Base-by-base conservation (phyloP, 169 alveolate species). In the Eimeria tenella region DNA sequence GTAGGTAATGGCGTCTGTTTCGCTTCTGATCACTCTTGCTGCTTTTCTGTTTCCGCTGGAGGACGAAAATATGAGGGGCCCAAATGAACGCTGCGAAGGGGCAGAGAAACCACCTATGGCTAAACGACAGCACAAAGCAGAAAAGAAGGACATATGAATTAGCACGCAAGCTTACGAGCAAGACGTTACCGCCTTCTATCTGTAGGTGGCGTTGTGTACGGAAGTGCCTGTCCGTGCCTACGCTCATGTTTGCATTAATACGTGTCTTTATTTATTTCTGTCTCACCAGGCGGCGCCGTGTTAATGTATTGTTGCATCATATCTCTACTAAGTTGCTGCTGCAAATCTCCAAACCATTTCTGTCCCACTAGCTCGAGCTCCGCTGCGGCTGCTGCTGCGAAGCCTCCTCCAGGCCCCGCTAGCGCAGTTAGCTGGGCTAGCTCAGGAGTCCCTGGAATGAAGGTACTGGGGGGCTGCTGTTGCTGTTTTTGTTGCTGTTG, bases 211-310 rank as follows among this genome's bases (percentile, higher is more conserved):
- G 42, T 31, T 31, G 42, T 31, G 42, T 31, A 31, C 2, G 42
- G 42, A 31, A 31, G 42, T 31, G 42, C 42, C 42, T 31, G 42
- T 31, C 42, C 42, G 42, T 31, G 42, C 42, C 42, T 31, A 31
- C 42, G 42, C 42, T 31, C 42, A 31, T 31, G 42, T 31, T 0
- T 31, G 42, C 42, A 31, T 31, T 31, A 31, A 2, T 31, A 31
- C 42, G 42, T 31, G 42, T 31, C 42, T 2, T 31, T 65, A 15
- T 17, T 31, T 10, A 58, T 15, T 58, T 21, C n/a, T 42, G n/a
- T 42, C 86, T 75, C 49, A 75, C 86, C 86, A 5, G 31, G 56
- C 3, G 86, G 86, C 9, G 86, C 86, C 10, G 86, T 75, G 86
- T 75, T 53, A 10, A 53, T 62, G 65, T 75, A 75, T 75, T 52